Evolutionary conservation across 2,329 filamentous ascomycete species (phyloP).

Genomic region (Penicillium sp.): DNA sequence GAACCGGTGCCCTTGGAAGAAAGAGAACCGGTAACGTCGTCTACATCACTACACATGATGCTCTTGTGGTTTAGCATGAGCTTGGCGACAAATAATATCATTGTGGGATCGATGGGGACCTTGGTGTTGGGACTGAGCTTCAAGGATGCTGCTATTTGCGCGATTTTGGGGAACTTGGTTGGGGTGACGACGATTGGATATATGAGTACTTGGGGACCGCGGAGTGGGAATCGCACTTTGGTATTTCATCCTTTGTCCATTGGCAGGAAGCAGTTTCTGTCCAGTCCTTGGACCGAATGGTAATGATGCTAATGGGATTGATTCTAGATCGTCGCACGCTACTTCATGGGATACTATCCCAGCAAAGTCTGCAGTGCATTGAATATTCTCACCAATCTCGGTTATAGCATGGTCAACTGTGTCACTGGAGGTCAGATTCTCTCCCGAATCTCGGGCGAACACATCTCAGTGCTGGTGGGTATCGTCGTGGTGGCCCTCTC

Average conservation of each 20-base stretch:
- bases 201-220: conserved; percentile 45
- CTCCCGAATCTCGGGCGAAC: conserved; percentile 41
- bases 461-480: conserved; percentile 42
- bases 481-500: conserved; percentile 40
- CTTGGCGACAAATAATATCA: conserved; percentile 44
- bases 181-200: conserved; percentile 41
- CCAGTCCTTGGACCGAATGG: not conserved
- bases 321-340: conserved; percentile 41
- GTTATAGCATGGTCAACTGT: conserved; percentile 46
- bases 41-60: conserved; percentile 32
- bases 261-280: not conserved
- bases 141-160: conserved; percentile 42
- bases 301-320: conserved; percentile 9
- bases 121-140: conserved; percentile 43
- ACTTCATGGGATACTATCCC: conserved; percentile 48
- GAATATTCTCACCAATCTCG: conserved; percentile 46
- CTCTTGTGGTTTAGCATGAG: conserved; percentile 45
- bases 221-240: conserved; percentile 47
- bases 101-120: conserved; percentile 46
- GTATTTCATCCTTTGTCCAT: conserved; percentile 24
- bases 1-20: conserved; percentile 31
- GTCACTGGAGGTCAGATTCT: conserved; percentile 49
- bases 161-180: conserved; percentile 39
- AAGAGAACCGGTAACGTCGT: conserved; percentile 27
- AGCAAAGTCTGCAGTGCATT: conserved; percentile 43